Evolutionary conservation across 1,284 basidiomycete genomes (phyloP).

Genomic region (Exsudoporus floridanus): DNA sequence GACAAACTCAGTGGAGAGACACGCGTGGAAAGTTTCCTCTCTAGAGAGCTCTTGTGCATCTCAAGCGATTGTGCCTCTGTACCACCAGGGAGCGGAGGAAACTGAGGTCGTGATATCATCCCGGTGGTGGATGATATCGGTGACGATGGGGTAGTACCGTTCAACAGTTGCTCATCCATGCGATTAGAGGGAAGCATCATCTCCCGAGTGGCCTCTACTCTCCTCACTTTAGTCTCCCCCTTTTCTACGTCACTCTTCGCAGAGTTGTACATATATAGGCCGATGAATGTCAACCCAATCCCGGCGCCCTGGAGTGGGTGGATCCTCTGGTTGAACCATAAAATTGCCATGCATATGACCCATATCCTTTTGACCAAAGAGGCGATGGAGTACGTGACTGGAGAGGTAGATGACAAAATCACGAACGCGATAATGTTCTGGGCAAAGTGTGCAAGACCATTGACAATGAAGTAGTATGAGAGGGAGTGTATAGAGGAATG

Average conservation of each 20-base stretch:
- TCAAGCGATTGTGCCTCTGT: constrained; percentile 12
- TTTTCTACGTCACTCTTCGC: constrained; percentile 91
- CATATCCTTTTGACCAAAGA: constrained; percentile 97
- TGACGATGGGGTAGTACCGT: constrained; percentile 35
- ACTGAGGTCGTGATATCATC: constrained; percentile 23
- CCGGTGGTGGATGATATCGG: constrained; percentile 30
- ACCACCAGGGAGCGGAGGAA: constrained; percentile 4
- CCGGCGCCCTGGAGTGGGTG: constrained; percentile 85
- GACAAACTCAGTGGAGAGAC: constrained; percentile 22
- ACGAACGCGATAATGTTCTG: constrained; percentile 98
- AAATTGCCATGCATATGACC: constrained; percentile 96
- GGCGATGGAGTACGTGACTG: constrained; percentile 98
- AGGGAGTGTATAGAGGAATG: constrained; percentile 56
- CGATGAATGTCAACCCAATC: constrained; percentile 86
- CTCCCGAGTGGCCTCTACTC: constrained; percentile 80
- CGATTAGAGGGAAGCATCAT: constrained; percentile 72
- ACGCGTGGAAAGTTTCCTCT: constrained; percentile 37
- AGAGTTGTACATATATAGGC: constrained; percentile 95
- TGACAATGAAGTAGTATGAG: constrained; percentile 79
- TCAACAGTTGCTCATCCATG: constrained; percentile 50
- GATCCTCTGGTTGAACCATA: constrained; percentile 93
- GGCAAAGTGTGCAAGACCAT: constrained; percentile 94
- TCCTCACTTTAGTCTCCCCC: constrained; percentile 84
- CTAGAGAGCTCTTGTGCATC: constrained; percentile 16
- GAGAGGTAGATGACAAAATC: constrained; percentile 93